Percentiles rank a stretch among this genome's conserved stretches.
These are phyloP conservation scores for Salisapilia sapeloensis DNA, from an alignment of 352 stramenopile species.

Conservation along the genomic window DNA sequence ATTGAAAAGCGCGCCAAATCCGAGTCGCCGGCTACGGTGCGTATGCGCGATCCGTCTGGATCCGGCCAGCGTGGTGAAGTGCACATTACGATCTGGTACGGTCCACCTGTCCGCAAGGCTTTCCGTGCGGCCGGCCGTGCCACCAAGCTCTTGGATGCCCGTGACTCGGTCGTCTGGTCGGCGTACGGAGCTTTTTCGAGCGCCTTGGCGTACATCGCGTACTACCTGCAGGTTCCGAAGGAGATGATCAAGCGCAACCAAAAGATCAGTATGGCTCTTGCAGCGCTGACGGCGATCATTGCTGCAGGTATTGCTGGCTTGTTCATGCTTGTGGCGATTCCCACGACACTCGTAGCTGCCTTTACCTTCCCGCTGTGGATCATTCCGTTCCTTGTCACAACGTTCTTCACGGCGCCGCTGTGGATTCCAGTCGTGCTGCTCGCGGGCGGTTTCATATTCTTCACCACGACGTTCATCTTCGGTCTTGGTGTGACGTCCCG, in stretches of 20 bases:
- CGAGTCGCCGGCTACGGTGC: slow-evolving; percentile 19
- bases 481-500: slow-evolving; percentile 58
- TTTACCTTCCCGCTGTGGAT: slow-evolving; percentile 80
- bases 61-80: slow-evolving; percentile 35
- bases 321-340: slow-evolving; percentile 55
- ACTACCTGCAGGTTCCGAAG: slow-evolving; percentile 27
- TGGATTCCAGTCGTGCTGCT: slow-evolving; percentile 58
- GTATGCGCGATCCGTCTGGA: slow-evolving; percentile 26
- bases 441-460: slow-evolving; percentile 39
- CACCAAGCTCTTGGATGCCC: slow-evolving; percentile 52
- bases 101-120: slow-evolving; percentile 53
- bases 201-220: slow-evolving; percentile 10
- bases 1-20: slow-evolving; percentile 20
- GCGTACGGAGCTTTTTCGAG: slow-evolving; percentile 21
- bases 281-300: slow-evolving; percentile 31
- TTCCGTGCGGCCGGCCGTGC: slow-evolving; percentile 57
- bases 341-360: slow-evolving; percentile 38
- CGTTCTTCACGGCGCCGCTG: slow-evolving; percentile 65
- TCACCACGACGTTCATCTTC: slow-evolving; percentile 50
- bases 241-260: slow-evolving; percentile 65
- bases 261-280: slow-evolving; percentile 40
- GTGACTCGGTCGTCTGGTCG: slow-evolving; percentile 39
- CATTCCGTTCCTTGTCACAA: slow-evolving; percentile 48
- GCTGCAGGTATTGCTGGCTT: slow-evolving; percentile 23
- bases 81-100: slow-evolving; percentile 49